Evolutionary conservation across 345 rosid species (phyloP).

Genomic region (Erodium maritimum): DNA sequence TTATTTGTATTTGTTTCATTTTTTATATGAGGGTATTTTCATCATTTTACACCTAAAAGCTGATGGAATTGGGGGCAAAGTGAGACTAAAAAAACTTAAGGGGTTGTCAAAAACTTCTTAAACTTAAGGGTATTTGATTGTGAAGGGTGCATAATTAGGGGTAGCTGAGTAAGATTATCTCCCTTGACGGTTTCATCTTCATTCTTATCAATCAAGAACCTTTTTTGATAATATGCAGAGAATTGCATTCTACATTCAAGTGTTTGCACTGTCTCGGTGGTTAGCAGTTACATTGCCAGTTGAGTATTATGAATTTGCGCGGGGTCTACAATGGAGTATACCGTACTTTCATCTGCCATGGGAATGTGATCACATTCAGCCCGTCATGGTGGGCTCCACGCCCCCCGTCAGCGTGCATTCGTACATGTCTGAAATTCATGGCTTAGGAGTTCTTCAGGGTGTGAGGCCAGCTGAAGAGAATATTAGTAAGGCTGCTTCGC

Average conservation of each 20-base stretch:
- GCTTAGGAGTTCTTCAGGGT: constrained; percentile 11
- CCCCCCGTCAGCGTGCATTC: constrained; percentile 35
- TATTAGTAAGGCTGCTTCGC: constrained; percentile 25
- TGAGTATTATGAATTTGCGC: constrained; percentile 58
- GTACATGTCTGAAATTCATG: constrained; percentile 19
- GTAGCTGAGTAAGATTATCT: too few species aligned
- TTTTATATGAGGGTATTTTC: too few species aligned
- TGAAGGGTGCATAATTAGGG: too few species aligned
- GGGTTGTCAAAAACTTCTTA: too few species aligned
- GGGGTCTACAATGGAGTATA: constrained; percentile 72
- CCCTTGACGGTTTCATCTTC: neutral
- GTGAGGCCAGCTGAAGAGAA: constrained; percentile 17
- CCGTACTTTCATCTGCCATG: constrained; percentile 89
- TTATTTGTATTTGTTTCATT: too few species aligned
- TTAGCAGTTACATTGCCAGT: constrained; percentile 55
- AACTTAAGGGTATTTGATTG: too few species aligned
- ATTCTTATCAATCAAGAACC: neutral
- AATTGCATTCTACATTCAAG: constrained; percentile 74
- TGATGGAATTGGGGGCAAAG: too few species aligned
- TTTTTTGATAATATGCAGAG: constrained; percentile 34
- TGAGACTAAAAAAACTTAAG: too few species aligned
- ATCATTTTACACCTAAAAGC: too few species aligned
- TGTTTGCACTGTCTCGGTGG: constrained; percentile 86
- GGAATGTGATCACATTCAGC: constrained; percentile 49
- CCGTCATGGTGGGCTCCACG: constrained; percentile 46